phyloP scores from a whole-genome alignment of 2,329 filamentous ascomycete genomes.

The Paradendryphiella salina region DNA sequence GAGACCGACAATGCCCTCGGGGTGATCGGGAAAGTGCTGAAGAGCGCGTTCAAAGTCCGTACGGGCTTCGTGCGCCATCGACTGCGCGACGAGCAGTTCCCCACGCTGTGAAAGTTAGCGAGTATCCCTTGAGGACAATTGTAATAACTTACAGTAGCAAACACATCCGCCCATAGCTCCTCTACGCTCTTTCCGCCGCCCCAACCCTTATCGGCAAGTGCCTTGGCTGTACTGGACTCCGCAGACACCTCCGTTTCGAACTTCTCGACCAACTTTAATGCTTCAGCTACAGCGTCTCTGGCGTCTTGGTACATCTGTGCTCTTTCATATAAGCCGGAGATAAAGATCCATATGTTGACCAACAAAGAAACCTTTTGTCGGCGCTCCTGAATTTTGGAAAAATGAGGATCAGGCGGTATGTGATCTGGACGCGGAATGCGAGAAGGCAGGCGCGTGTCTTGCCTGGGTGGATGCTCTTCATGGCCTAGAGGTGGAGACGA shows the following conservation, averaged over 20 bases:
- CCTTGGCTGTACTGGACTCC: slow-evolving; percentile 64
- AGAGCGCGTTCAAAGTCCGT: slow-evolving; percentile 81
- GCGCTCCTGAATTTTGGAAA: slow-evolving; percentile 56
- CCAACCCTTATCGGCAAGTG: slow-evolving; percentile 70
- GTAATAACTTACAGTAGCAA: slow-evolving; percentile 67
- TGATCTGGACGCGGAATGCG: slow-evolving; percentile 43
- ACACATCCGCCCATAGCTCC: slow-evolving; percentile 82
- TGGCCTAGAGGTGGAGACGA: slow-evolving; percentile 47
- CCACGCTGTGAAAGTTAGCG: slow-evolving; percentile 60
- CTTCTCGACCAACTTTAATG: slow-evolving; percentile 70
- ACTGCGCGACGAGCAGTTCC: slow-evolving; percentile 65
- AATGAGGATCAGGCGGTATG: slow-evolving; percentile 51
- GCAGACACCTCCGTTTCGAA: slow-evolving; percentile 69
- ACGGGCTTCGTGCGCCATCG: slow-evolving; percentile 68
- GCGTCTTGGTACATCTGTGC: slow-evolving; percentile 80
- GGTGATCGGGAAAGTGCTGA: slow-evolving; percentile 76
- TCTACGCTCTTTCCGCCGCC: slow-evolving; percentile 79
- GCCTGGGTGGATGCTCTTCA: slow-evolving; percentile 47
- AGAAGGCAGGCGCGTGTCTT: slow-evolving; percentile 51
- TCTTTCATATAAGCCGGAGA: slow-evolving; percentile 83
- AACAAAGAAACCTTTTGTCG: slow-evolving; percentile 63
- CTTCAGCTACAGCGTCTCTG: slow-evolving; percentile 78
- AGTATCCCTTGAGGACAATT: neutral
- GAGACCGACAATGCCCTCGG: slow-evolving; percentile 76
- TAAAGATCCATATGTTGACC: slow-evolving; percentile 84